Base-by-base conservation (phyloP, 192 early-diverging fungal genomes). In the Coemansia sp. region DNA sequence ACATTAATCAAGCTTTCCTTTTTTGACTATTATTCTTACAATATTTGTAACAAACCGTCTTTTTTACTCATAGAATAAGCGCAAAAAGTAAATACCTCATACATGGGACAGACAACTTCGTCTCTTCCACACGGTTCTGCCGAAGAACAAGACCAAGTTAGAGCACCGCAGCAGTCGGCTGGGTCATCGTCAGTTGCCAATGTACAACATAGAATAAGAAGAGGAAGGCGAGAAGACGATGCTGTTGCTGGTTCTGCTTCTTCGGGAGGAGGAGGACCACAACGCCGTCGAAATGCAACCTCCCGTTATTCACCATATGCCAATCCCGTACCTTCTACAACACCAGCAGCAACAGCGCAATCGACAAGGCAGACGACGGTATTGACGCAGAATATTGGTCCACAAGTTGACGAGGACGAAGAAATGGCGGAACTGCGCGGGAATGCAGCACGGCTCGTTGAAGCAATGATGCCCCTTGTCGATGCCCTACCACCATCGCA, bases 241-340 rank as follows among this genome's bases (percentile, higher is more conserved):
- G 23, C 50, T 40, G 1, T 37, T 25, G 19, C 31, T 44, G 9
- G 30, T 55, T 20, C 29, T n/a, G n/a, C n/a, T n/a, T n/a, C n/a
- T n/a, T n/a, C n/a, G n/a, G n/a, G n/a, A n/a, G n/a, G n/a, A 25
- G 22, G 62, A 54, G 41, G 62, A 30, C 52, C 29, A 30, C 27
- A 30, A 7, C 52, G 52, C 15, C 52, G 52, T 17, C 52, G 52
- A 15, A 54, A 33, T 30, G 28, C 8, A n/a, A n/a, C n/a, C 33
- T 9, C 30, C 30, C 52, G 52, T 8, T 54, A 54, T 54, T 54
- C 52, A n/a, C 52, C 52, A 13, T 54, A 54, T 7, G 29, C 52
- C n/a, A 54, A 54, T 54, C 30, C 52, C 29, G 8, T n/a, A n/a
- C 0, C 29, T 7, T 14, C 52, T 13, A 19, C 52, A 54, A 29